phyloP scores from a whole-genome alignment of 208 protist genomes.

The Ichthyophonus hoferi region DNA sequence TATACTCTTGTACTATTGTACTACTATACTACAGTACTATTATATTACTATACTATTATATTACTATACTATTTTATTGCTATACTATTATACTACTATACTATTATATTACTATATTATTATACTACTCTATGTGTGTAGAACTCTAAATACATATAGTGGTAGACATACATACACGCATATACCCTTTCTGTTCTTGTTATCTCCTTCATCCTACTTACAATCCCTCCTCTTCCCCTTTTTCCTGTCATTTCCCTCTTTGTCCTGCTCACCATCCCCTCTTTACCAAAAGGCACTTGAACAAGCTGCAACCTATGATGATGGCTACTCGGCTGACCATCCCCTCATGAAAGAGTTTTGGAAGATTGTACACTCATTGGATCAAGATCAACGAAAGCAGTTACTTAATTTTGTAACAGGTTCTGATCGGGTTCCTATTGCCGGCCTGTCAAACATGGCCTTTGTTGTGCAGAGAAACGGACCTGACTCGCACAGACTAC shows the following conservation, averaged over 20 bases:
- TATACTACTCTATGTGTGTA: no score
- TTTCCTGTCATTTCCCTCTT: no score
- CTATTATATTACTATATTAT: no score
- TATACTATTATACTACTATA: no score
- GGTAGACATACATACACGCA: not conserved
- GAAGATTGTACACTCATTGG: constrained; percentile 12
- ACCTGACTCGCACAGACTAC: constrained; percentile 37
- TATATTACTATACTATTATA: no score
- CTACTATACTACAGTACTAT: no score
- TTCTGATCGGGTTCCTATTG: constrained; percentile 42
- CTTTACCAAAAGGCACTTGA: constrained; percentile 38
- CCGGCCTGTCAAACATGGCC: constrained; percentile 31
- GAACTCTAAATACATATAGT: not conserved
- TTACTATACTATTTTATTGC: no score
- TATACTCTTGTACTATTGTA: no score
- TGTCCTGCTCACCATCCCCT: not conserved
- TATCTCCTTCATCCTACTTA: not conserved
- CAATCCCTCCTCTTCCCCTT: not conserved
- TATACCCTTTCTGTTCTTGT: not conserved
- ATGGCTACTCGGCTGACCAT: constrained; percentile 39
- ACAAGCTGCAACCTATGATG: constrained; percentile 45
- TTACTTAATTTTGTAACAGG: constrained; percentile 48
- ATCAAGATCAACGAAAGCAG: constrained; percentile 29
- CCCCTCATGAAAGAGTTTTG: constrained; percentile 34
- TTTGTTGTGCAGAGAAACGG: constrained; percentile 51